Evolutionary conservation across 75 land plant species (phyloP).

Genomic region (Pinus albicaulis): DNA sequence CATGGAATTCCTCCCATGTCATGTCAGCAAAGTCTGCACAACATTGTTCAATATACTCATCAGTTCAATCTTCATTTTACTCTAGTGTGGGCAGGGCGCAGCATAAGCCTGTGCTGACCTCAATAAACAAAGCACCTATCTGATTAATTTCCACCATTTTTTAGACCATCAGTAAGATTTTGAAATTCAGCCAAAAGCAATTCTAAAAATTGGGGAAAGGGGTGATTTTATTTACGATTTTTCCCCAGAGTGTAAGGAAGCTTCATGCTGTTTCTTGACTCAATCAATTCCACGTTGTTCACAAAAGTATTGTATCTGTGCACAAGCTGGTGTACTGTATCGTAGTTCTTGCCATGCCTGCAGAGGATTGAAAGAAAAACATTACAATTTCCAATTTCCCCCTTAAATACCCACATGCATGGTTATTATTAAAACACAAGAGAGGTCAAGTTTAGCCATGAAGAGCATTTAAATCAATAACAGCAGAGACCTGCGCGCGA

Average conservation of each 20-base stretch:
- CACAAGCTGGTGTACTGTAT: constrained; percentile 64
- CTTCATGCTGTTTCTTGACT: constrained; percentile 52
- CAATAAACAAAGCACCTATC: not conserved
- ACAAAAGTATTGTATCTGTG: constrained; percentile 57
- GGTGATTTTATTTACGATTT: constrained; percentile 51
- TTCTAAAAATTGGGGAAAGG: too few species aligned
- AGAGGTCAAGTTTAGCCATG: too few species aligned
- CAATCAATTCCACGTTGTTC: constrained; percentile 68
- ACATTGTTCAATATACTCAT: not conserved
- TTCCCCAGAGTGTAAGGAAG: constrained; percentile 74
- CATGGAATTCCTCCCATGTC: constrained; percentile 87
- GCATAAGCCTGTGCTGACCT: not conserved
- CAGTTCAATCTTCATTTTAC: not conserved
- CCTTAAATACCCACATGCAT: not conserved
- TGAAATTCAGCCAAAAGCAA: too few species aligned
- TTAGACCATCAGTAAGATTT: too few species aligned
- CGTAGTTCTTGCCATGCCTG: constrained; percentile 81
- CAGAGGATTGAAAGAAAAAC: not conserved
- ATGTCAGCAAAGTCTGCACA: constrained; percentile 84
- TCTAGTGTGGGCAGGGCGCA: not conserved
- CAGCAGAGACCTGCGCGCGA: not conserved
- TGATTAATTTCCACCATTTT: too few species aligned
- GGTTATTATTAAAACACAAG: not conserved
- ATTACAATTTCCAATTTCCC: not conserved
- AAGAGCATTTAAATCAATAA: not conserved